A percentile compares a stretch with the other conserved stretches of the same genome.
Evolutionary conservation across 768 basidiomycete genomes (phyloP).

Genomic region (Mycena latifolia): DNA sequence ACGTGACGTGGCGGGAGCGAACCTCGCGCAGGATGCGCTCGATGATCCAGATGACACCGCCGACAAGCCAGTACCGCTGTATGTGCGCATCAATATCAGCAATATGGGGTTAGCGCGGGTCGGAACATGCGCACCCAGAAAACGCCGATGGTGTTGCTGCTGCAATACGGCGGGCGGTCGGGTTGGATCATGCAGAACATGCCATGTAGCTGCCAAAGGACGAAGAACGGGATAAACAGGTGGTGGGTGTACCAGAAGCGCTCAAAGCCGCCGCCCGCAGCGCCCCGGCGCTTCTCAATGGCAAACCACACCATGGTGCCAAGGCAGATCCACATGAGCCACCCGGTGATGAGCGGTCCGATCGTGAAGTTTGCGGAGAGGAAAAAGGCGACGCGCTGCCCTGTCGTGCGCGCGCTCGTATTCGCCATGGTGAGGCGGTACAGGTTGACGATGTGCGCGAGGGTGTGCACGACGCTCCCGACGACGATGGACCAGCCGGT

Average conservation of each 20-base stretch:
- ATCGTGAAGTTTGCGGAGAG: slow-evolving; percentile 83
- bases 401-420: slow-evolving; percentile 63
- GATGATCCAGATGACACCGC: slow-evolving; percentile 85
- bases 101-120: not conserved
- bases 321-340: slow-evolving; percentile 86
- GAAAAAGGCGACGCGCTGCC: slow-evolving; percentile 76
- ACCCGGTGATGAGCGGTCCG: slow-evolving; percentile 86
- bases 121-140: slow-evolving; percentile 83
- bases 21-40: slow-evolving; percentile 95
- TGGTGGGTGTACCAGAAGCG: slow-evolving; percentile 92
- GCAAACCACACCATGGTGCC: slow-evolving; percentile 89
- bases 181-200: slow-evolving; percentile 98
- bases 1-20: slow-evolving; percentile 91
- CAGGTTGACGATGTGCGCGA: slow-evolving; percentile 92
- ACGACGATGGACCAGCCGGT: slow-evolving; percentile 92
- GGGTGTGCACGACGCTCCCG: slow-evolving; percentile 80
- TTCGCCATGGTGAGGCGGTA: slow-evolving; percentile 71
- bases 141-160: slow-evolving; percentile 86
- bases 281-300: slow-evolving; percentile 80
- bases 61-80: slow-evolving; percentile 64
- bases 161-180: slow-evolving; percentile 90
- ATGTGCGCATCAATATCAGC: too few relatives aligned
- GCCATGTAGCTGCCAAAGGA: slow-evolving; percentile 94
- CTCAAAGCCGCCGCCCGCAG: slow-evolving; percentile 73
- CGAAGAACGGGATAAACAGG: slow-evolving; percentile 93